These are phyloP conservation scores for Coriaria nepalensis DNA, from an alignment of 306 rosid species.

Conservation along the genomic window DNA sequence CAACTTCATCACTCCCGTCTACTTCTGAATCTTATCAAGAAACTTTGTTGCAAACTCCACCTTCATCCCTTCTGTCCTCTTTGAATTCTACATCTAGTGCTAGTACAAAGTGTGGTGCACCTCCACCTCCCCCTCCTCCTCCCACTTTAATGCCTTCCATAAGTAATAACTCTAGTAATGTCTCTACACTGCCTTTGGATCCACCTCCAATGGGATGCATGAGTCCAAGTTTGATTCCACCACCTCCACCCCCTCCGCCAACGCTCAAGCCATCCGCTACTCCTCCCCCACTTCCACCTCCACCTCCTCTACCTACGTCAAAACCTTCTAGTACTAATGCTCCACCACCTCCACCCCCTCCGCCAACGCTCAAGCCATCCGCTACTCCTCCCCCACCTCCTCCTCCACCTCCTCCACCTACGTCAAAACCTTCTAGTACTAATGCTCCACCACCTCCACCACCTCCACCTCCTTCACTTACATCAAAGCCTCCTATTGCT, in stretches of 20 bases:
- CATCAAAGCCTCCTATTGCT: not conserved
- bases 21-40: constrained; percentile 12
- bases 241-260: constrained; percentile 11
- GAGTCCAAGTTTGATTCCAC: no score
- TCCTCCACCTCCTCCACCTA: constrained; percentile 14
- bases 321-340: not conserved
- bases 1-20: constrained; percentile 10
- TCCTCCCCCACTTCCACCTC: constrained; percentile 13
- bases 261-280: not conserved
- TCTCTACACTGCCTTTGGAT: not conserved
- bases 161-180: not conserved
- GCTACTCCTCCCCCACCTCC: constrained; percentile 9
- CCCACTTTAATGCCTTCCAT: no score
- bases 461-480: constrained; percentile 10
- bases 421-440: constrained; percentile 7
- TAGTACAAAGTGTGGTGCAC: not conserved
- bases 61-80: constrained; percentile 13
- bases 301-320: constrained; percentile 13
- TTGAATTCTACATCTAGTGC: not conserved
- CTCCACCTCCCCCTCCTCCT: not conserved
- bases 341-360: constrained; percentile 9
- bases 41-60: constrained; percentile 7
- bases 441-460: not conserved
- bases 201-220: not conserved
- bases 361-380: not conserved